Evolutionary conservation across 2,329 filamentous ascomycete genomes (phyloP).

Genomic region (Xylaria polymorpha): DNA sequence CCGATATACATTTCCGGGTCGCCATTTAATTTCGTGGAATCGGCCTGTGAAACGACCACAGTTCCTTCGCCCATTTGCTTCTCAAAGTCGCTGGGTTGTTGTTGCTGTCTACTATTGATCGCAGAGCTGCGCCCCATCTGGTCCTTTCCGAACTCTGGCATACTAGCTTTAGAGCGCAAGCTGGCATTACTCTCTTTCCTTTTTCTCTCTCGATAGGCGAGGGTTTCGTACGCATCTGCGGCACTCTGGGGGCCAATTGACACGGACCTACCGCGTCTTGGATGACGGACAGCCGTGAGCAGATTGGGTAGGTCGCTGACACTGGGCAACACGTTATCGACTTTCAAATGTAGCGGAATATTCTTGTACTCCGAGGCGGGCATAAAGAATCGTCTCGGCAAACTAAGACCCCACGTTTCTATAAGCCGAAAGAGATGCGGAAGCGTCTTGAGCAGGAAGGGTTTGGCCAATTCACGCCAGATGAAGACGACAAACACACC

Average conservation of each 20-base stretch:
- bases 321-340: constrained; percentile 88
- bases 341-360: constrained; percentile 75
- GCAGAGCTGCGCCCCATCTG: constrained; percentile 43
- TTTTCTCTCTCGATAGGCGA: constrained; percentile 84
- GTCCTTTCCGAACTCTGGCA: constrained; percentile 55
- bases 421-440: constrained; percentile 90
- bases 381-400: constrained; percentile 91
- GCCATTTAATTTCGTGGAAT: constrained; percentile 51
- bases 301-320: constrained; percentile 89
- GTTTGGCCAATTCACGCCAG: constrained; percentile 93
- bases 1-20: constrained; percentile 54
- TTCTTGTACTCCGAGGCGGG: constrained; percentile 90
- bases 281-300: constrained; percentile 83
- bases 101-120: constrained; percentile 41
- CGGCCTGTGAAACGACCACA: constrained; percentile 53
- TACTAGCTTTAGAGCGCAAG: constrained; percentile 58
- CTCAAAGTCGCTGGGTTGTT: constrained; percentile 70
- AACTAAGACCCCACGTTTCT: constrained; percentile 79
- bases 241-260: constrained; percentile 95
- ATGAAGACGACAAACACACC: constrained; percentile 87
- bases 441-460: constrained; percentile 77
- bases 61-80: constrained; percentile 77
- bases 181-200: constrained; percentile 66
- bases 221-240: constrained; percentile 93
- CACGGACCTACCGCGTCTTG: constrained; percentile 80